Evolutionary conservation across 2,329 filamentous ascomycete genomes (phyloP).

Genomic region (Talaromyces sp.): DNA sequence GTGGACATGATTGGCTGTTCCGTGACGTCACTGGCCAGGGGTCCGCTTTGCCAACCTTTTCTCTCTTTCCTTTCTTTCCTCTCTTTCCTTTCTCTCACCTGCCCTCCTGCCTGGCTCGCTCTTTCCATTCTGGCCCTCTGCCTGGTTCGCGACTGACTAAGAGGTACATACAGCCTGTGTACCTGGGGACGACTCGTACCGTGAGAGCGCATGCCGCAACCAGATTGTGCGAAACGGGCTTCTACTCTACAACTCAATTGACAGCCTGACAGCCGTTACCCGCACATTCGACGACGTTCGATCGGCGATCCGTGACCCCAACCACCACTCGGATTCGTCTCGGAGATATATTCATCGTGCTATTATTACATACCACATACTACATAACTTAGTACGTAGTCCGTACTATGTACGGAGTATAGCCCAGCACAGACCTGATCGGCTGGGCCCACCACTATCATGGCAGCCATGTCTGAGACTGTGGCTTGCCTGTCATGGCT

Average conservation of each 20-base stretch:
- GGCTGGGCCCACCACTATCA: neutral
- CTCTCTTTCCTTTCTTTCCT: neutral
- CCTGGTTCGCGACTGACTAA: neutral
- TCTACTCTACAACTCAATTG: neutral
- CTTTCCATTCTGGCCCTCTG: neutral
- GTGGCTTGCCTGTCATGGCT: constrained; percentile 3
- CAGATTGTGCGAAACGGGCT: neutral
- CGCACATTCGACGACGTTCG: neutral
- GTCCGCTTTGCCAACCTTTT: neutral
- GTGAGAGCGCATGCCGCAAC: no score
- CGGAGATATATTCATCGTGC: constrained; percentile 1
- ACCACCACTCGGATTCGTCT: neutral
- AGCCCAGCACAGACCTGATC: neutral
- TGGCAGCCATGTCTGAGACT: neutral
- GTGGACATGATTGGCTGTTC: constrained; percentile 8
- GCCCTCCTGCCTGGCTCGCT: neutral
- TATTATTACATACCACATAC: no score
- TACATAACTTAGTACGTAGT: no score
- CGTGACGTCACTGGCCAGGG: constrained; percentile 7
- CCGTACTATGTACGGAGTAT: no score
- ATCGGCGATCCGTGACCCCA: constrained; percentile 1
- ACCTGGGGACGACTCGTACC: neutral
- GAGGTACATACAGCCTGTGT: neutral
- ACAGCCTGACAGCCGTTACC: neutral
- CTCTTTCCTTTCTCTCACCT: no score